Evolutionary conservation across 1,284 basidiomycete species (phyloP), one percentile per base, ranked within the genome.

Genomic region (Filobasidium uniguttulatum): DNA sequence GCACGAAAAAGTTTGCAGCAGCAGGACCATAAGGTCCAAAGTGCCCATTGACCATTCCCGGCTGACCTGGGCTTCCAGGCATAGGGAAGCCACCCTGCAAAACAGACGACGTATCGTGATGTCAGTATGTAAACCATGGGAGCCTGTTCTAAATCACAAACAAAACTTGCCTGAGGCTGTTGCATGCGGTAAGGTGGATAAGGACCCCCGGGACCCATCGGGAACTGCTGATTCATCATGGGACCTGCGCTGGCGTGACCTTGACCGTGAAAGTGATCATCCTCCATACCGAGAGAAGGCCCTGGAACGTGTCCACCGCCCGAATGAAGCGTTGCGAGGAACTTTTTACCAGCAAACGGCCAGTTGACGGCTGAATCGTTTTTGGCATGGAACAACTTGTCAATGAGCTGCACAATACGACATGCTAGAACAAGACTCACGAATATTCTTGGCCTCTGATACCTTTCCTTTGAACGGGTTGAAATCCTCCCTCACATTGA

Each of bases 391-490:
- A 19, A 38, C 14, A 14, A 38, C 36, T 9, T 15, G 36, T 19
- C 10, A 38, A 8, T 19, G 12, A 10, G 12, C 19, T 38, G 8
- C 8, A 14, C 19, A 10, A 6, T 26, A 44, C 3, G 23, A 14
- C 41, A 44, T 20, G 19, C 10, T 30, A 4, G 31, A 33, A 33
- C 26, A n/a, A 3, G 7, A 34, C 44, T 31, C 15, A 46, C 44
- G 31, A n/a, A 46, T 34, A 25, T 34, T 34, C 28, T 22, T 46
- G 9, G 44, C 44, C 8, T 46, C 44, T 10, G n/a, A 10, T 3
- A 46, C 44, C 15, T 46, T 46, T 19, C 44, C 44, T n/a, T 34
- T 46, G 44, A 46, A 46, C 29, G 44, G 28, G 30, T 46, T 46
- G 23, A 46, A 46, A 25, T 46, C 44, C 19, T 46, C 44, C 17